phyloP scores from a whole-genome alignment of 2,329 filamentous ascomycete genomes.

The Huntiella omanensis region DNA sequence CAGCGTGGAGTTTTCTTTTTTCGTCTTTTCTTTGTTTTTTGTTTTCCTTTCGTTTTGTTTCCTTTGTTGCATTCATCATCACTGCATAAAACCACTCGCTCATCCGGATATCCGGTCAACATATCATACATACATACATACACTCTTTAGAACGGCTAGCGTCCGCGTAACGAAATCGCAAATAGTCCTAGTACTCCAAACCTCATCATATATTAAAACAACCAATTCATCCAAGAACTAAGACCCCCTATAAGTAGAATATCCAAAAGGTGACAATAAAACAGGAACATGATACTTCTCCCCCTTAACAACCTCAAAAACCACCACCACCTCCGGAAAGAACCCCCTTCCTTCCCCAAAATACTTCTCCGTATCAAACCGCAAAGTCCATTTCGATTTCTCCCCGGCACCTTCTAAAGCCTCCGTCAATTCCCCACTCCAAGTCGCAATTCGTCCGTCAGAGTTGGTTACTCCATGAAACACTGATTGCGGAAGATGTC shows the following conservation, averaged over 20 bases:
- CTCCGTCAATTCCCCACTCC: conserved; percentile 21
- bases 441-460: conserved; percentile 55
- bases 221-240: conserved; percentile 37
- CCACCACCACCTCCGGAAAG: conserved; percentile 39
- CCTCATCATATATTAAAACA: too few species aligned
- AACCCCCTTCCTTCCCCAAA: conserved; percentile 45
- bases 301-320: conserved; percentile 31
- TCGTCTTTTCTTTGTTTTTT: not conserved
- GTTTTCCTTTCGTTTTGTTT: not conserved
- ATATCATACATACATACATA: too few species aligned
- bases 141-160: too few species aligned
- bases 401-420: not conserved
- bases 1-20: conserved; percentile 3
- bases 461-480: conserved; percentile 54
- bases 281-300: conserved; percentile 68
- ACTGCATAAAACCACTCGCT: too few species aligned
- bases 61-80: too few species aligned
- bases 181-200: not conserved
- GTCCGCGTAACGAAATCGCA: too few species aligned
- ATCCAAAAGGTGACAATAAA: conserved; percentile 59
- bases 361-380: conserved; percentile 55
- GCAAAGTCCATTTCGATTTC: conserved; percentile 42
- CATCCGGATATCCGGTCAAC: too few species aligned
- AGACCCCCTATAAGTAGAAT: conserved; percentile 65
- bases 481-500: conserved; percentile 14